phyloP scores from a whole-genome alignment of 2,329 filamentous ascomycete species.

The Exserohilum turcica region DNA sequence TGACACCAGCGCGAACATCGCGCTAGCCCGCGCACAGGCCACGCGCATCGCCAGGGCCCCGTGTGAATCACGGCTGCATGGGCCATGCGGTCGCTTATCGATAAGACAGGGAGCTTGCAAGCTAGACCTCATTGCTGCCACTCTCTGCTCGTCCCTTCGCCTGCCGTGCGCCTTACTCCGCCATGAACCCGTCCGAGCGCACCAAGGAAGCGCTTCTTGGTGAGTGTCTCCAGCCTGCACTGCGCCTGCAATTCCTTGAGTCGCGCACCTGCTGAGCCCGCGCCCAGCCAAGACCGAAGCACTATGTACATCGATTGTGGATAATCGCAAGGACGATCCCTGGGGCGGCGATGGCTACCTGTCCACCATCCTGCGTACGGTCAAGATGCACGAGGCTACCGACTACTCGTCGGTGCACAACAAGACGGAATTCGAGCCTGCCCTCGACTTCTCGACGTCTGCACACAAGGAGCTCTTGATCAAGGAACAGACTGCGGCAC shows the following conservation, averaged over 20 bases:
- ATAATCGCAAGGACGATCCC: slow-evolving; percentile 48
- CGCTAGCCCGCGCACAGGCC: neutral
- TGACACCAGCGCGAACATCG: neutral
- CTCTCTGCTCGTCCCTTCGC: slow-evolving; percentile 2
- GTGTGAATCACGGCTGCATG: neutral
- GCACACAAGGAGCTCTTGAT: slow-evolving; percentile 64
- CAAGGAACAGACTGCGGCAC: slow-evolving; percentile 62
- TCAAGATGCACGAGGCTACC: slow-evolving; percentile 54
- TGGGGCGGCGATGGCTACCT: slow-evolving; percentile 48
- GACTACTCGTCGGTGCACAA: slow-evolving; percentile 17
- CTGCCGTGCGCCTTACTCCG: neutral
- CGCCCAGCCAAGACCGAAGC: slow-evolving; percentile 47
- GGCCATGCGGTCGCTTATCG: slow-evolving; percentile 3
- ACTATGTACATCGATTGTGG: slow-evolving; percentile 51
- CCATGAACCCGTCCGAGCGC: slow-evolving; percentile 50
- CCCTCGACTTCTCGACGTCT: slow-evolving; percentile 59
- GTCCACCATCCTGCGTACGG: slow-evolving; percentile 60
- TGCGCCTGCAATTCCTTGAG: neutral
- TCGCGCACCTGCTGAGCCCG: neutral
- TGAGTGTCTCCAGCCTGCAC: slow-evolving; percentile 16
- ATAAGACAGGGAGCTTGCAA: slow-evolving; percentile 2
- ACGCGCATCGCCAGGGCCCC: neutral
- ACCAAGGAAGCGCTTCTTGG: slow-evolving; percentile 50
- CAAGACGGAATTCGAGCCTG: slow-evolving; percentile 23
- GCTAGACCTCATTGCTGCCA: slow-evolving; percentile 1